These are phyloP conservation scores for Myxozyma monticola DNA, from an alignment of 805 yeast species.

Conservation along the genomic window DNA sequence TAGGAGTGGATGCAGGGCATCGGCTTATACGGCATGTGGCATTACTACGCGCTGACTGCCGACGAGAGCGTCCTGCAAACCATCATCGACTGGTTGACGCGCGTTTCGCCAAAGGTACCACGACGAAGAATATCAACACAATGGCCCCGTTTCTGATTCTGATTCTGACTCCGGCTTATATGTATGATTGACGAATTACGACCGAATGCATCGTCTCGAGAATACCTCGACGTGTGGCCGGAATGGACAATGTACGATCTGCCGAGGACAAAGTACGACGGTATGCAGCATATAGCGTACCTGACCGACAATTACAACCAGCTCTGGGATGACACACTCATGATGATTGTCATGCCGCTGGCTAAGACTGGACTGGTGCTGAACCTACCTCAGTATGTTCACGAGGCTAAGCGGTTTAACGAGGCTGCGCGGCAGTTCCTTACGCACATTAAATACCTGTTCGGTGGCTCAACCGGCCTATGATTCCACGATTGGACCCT, in stretches of 20 bases:
- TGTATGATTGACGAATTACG: slow-evolving; percentile 35
- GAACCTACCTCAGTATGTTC: slow-evolving; percentile 37
- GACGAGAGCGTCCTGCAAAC: slow-evolving; percentile 33
- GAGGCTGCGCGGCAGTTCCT: slow-evolving; percentile 41
- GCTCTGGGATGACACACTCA: slow-evolving; percentile 35
- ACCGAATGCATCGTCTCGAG: slow-evolving; percentile 21
- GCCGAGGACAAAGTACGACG: slow-evolving; percentile 40
- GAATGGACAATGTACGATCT: slow-evolving; percentile 42
- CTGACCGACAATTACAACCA: slow-evolving; percentile 38
- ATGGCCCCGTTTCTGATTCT: slow-evolving; percentile 42
- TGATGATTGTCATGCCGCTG: slow-evolving; percentile 45
- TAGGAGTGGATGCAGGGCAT: slow-evolving; percentile 47
- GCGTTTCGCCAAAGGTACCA: slow-evolving; percentile 40
- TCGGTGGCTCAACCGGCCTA: slow-evolving; percentile 39
- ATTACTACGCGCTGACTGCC: slow-evolving; percentile 39
- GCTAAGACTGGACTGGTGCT: slow-evolving; percentile 40
- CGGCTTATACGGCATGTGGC: slow-evolving; percentile 45
- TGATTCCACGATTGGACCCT: slow-evolving; percentile 41
- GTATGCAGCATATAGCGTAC: slow-evolving; percentile 43
- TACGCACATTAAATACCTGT: slow-evolving; percentile 39
- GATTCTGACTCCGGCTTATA: slow-evolving; percentile 39
- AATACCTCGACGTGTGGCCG: slow-evolving; percentile 41
- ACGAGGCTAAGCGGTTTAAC: slow-evolving; percentile 41
- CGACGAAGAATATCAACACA: slow-evolving; percentile 42
- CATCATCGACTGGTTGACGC: slow-evolving; percentile 39